Base-by-base conservation (phyloP, 306 rosid genomes). In the Fagus sylvatica region DNA sequence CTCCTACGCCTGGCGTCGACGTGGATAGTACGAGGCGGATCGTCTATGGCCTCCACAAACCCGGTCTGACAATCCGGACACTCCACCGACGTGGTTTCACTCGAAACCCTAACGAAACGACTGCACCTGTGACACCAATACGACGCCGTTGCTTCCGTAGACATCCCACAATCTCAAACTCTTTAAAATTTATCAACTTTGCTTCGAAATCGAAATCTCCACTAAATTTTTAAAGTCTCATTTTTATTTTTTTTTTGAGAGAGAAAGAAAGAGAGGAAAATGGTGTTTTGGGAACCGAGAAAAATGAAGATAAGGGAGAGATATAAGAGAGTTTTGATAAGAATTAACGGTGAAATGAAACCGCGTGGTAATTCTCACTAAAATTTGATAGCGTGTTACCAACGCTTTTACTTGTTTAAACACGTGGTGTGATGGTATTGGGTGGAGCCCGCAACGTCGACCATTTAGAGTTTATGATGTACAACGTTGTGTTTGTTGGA, bases 51-150 rank as follows among this genome's bases (percentile, higher is more conserved):
- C 40, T 90, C 98, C 2, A 94, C 68, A 55, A 91, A 91, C 0
- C 93, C 98, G 34, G 89, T 59, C 56, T 82, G 81, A 56, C 97
- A 94, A 17, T 89, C 89, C 0, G 91, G 90, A 69, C 98, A 94
- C 17, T 71, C 84, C 17, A 88, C 87, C 1, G 83, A n/a, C 1
- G 82, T 19, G 5, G 77, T 87, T 1, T 57, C 83, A 43, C 74
- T 82, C 66, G 46, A 68, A n/a, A 79, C 87, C 61, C 91, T 81
- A 1, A 93, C 81, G 64, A 90, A 85, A 1, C 93, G 93, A 66
- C 85, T 88, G 80, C 98, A 91, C 17, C 93, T 79, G 82, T 91
- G 87, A 71, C 98, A 93, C 98, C 97, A 93, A 78, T 85, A 87
- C 28, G 90, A 86, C 12, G 87, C 66, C 54, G 85, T 81, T 74